phyloP scores from a whole-genome alignment of 2,329 filamentous ascomycete genomes.

The Aspergillus latus region DNA sequence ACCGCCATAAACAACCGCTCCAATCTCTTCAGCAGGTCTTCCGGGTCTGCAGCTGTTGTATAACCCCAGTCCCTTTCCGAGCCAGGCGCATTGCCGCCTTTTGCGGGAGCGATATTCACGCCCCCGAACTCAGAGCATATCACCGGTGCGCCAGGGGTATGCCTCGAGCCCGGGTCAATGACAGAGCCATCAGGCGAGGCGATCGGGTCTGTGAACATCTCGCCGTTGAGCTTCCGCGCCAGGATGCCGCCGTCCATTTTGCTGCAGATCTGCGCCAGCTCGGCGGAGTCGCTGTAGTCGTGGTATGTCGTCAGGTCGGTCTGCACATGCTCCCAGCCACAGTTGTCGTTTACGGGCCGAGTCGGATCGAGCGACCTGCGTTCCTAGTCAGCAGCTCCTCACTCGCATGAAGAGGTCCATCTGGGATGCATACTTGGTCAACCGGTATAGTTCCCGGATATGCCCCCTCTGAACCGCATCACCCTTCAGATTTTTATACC shows the following conservation, averaged over 20 bases:
- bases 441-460: slow-evolving; percentile 62
- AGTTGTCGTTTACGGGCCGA: slow-evolving; percentile 68
- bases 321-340: slow-evolving; percentile 67
- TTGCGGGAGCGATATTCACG: slow-evolving; percentile 61
- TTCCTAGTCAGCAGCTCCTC: no score
- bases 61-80: slow-evolving; percentile 64
- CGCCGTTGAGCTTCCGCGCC: slow-evolving; percentile 51
- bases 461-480: slow-evolving; percentile 62
- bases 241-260: slow-evolving; percentile 55
- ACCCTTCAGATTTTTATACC: slow-evolving; percentile 59
- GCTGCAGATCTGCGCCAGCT: slow-evolving; percentile 56
- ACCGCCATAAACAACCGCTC: slow-evolving; percentile 61
- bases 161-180: slow-evolving; percentile 52
- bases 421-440: slow-evolving; percentile 52
- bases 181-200: slow-evolving; percentile 32
- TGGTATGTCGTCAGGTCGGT: slow-evolving; percentile 68
- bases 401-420: no score
- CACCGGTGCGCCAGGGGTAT: slow-evolving; percentile 57
- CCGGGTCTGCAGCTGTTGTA: slow-evolving; percentile 61
- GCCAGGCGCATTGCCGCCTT: slow-evolving; percentile 31
- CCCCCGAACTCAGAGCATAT: slow-evolving; percentile 69
- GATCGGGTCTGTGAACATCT: slow-evolving; percentile 55
- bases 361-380: slow-evolving; percentile 58
- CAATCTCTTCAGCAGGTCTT: slow-evolving; percentile 60
- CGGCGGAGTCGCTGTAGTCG: slow-evolving; percentile 62